Conservation (phyloP, 371 early-diverging fungal species). For the Parasitella parasitica region DNA sequence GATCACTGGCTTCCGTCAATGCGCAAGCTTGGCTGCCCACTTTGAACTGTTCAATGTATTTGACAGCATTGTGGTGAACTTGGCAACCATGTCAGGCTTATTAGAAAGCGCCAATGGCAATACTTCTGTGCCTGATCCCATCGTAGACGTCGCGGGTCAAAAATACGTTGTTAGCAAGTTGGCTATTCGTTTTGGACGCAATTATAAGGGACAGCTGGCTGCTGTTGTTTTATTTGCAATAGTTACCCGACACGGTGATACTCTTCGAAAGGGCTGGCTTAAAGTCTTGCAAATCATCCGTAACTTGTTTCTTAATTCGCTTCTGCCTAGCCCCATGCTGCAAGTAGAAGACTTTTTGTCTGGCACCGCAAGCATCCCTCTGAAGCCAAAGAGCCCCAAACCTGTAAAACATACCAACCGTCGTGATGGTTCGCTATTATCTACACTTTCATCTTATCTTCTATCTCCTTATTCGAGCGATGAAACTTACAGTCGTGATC, state of each 20-base stretch:
- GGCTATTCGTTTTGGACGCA: slow-evolving; percentile 84
- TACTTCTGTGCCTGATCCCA: slow-evolving; percentile 59
- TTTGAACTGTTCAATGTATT: slow-evolving; percentile 75
- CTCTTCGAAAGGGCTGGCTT: slow-evolving; percentile 76
- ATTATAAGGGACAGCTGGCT: slow-evolving; percentile 87
- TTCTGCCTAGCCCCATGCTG: slow-evolving; percentile 62
- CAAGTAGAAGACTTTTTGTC: slow-evolving; percentile 76
- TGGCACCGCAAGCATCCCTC: slow-evolving; percentile 68
- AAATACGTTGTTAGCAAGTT: slow-evolving; percentile 68
- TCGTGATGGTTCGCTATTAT: slow-evolving; percentile 72
- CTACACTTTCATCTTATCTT: slow-evolving; percentile 77
- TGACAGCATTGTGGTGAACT: slow-evolving; percentile 74
- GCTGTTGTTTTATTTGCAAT: slow-evolving; percentile 83
- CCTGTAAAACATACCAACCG: slow-evolving; percentile 51
- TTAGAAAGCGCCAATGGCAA: slow-evolving; percentile 49
- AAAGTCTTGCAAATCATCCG: slow-evolving; percentile 68
- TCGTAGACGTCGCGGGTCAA: slow-evolving; percentile 60
- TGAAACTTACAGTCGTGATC: slow-evolving; percentile 60
- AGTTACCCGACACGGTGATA: slow-evolving; percentile 71
- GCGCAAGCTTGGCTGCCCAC: slow-evolving; percentile 73
- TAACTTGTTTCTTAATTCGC: slow-evolving; percentile 79
- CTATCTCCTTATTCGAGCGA: slow-evolving; percentile 67
- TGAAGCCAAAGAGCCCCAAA: slow-evolving; percentile 58
- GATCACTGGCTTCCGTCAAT: slow-evolving; percentile 78
- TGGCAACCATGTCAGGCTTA: slow-evolving; percentile 77